Percentiles rank a stretch among this genome's conserved stretches.
Evolutionary conservation across 1,284 basidiomycete species (phyloP).

Genomic region (Sanghuangporus sanghuang): DNA sequence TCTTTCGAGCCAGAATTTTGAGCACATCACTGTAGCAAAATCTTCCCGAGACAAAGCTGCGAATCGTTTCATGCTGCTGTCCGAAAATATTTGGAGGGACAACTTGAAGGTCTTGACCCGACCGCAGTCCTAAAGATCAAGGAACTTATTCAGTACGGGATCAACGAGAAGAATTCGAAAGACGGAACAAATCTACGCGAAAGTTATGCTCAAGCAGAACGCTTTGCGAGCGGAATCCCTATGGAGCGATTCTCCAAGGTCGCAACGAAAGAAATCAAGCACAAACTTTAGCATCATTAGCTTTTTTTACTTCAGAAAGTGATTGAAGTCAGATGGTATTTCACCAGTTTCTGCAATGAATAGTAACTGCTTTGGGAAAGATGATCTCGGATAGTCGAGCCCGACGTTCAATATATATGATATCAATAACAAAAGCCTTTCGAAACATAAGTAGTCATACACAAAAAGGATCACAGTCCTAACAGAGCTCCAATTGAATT

Average conservation of each 20-base stretch:
- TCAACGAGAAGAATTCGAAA: conserved; percentile 59
- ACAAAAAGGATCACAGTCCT: too few relatives aligned
- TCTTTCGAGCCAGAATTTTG: background rate
- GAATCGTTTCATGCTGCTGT: conserved; percentile 21
- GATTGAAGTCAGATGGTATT: too few relatives aligned
- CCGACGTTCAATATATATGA: too few relatives aligned
- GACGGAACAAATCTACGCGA: conserved; percentile 64
- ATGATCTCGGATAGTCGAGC: too few relatives aligned
- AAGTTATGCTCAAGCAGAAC: conserved; percentile 62
- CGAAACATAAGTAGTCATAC: too few relatives aligned
- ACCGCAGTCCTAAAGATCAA: conserved; percentile 49
- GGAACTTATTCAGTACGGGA: conserved; percentile 46
- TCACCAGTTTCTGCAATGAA: too few relatives aligned
- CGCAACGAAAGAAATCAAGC: conserved; percentile 57
- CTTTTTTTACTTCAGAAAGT: too few relatives aligned
- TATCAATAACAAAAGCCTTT: too few relatives aligned
- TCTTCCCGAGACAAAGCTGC: conserved; percentile 54
- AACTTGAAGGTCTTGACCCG: conserved; percentile 52
- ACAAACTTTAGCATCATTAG: conserved; percentile 43
- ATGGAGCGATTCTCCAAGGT: conserved; percentile 48
- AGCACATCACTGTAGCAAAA: conserved; percentile 38
- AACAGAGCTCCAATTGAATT: too few relatives aligned
- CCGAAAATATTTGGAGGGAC: conserved; percentile 37
- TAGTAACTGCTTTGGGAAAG: too few relatives aligned
- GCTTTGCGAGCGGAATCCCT: conserved; percentile 55